Percentiles rank a stretch among this genome's conserved stretches.
Evolutionary conservation across 306 rosid species (phyloP).

Genomic region (Betula pendula): DNA sequence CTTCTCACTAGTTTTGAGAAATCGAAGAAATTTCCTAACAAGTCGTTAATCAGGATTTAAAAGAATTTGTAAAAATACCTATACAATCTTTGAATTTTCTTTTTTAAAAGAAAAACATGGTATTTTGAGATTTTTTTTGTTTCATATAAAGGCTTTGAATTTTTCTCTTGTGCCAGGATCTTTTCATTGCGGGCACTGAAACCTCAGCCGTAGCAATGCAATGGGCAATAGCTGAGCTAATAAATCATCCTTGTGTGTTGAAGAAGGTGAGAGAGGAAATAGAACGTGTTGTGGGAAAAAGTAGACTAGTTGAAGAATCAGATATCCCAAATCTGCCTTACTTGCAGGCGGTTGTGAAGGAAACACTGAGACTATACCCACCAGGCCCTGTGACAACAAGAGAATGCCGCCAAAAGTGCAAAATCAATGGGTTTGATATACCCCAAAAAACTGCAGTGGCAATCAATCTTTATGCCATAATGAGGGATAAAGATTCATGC

Average conservation of each 20-base stretch:
- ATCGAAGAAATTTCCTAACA: too few relatives aligned
- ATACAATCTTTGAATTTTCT: too few relatives aligned
- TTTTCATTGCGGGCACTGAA: slow-evolving; percentile 49
- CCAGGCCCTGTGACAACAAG: too few relatives aligned
- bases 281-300: slow-evolving; percentile 24
- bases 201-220: slow-evolving; percentile 54
- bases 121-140: too few relatives aligned
- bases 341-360: slow-evolving; percentile 48
- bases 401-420: slow-evolving; percentile 42
- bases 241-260: slow-evolving; percentile 50
- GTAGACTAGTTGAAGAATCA: slow-evolving; percentile 45
- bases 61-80: too few relatives aligned
- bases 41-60: too few relatives aligned
- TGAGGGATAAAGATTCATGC: slow-evolving; percentile 47
- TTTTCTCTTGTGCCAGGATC: slow-evolving; percentile 34
- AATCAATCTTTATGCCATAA: slow-evolving; percentile 50
- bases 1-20: too few relatives aligned
- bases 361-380: too few relatives aligned
- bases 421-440: slow-evolving; percentile 43
- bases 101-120: too few relatives aligned
- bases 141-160: background rate
- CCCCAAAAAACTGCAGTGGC: slow-evolving; percentile 41
- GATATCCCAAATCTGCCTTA: slow-evolving; percentile 44
- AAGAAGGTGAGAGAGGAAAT: slow-evolving; percentile 44
- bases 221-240: slow-evolving; percentile 55